Conservation (phyloP, 805 yeast genomes). For the Priceomyces haplophilus region DNA sequence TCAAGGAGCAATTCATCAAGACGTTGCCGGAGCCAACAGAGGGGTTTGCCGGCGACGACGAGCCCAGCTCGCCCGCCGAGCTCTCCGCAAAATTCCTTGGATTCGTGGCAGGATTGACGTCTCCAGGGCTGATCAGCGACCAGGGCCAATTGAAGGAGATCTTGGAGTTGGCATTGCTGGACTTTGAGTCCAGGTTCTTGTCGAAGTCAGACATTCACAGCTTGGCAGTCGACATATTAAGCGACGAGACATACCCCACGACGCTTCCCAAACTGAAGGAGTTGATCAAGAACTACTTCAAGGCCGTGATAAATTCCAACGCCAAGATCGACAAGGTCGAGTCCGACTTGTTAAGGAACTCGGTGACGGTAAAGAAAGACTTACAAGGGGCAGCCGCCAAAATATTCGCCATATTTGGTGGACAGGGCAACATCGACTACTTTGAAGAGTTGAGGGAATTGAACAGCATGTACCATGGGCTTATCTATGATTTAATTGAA, state of each 20-base stretch:
- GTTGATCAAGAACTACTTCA: slow-evolving; percentile 76
- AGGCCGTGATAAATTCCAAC: slow-evolving; percentile 30
- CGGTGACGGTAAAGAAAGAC: slow-evolving; percentile 39
- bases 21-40: slow-evolving; percentile 78
- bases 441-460: slow-evolving; percentile 92
- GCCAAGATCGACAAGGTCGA: slow-evolving; percentile 21
- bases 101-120: slow-evolving; percentile 51
- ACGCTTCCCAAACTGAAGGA: slow-evolving; percentile 66
- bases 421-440: slow-evolving; percentile 98
- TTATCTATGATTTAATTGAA: slow-evolving; percentile 65
- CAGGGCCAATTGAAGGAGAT: slow-evolving; percentile 58
- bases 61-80: slow-evolving; percentile 84
- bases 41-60: slow-evolving; percentile 80
- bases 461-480: slow-evolving; percentile 70
- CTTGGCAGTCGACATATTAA: slow-evolving; percentile 68
- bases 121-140: slow-evolving; percentile 25
- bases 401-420: slow-evolving; percentile 89
- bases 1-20: slow-evolving; percentile 80
- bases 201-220: slow-evolving; percentile 73
- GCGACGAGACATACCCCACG: slow-evolving; percentile 55
- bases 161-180: slow-evolving; percentile 65
- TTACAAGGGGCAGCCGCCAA: slow-evolving; percentile 36
- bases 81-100: slow-evolving; percentile 83
- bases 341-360: slow-evolving; percentile 59
- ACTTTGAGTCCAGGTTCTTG: slow-evolving; percentile 80